Evolutionary conservation across 257 asterid species (phyloP), one percentile per base, ranked within the genome.

Genomic region (Perilla frutescens): DNA sequence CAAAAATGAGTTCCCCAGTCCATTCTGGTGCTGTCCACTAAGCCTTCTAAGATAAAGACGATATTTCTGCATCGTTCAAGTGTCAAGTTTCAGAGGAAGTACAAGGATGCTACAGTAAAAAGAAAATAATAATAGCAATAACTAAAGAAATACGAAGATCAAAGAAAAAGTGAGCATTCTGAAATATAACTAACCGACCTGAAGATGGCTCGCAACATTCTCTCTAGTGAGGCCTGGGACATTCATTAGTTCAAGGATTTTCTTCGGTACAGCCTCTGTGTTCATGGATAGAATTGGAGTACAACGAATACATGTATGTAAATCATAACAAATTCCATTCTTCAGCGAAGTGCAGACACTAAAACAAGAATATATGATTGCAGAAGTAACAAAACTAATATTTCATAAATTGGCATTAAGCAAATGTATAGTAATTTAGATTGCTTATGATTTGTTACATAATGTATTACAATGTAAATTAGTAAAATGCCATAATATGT

Each of bases 121-220:
- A 44, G 49, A n/a, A 55, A 31, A 34, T 39, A 7, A 20, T 0
- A 20, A 20, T 20, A 20, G 26, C 26, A 20, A 20, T 20, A 20
- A 20, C 26, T 20, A 20, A 55, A 40, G 0, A 10, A 7, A 14
- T 43, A 56, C 3, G 1, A 5, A 74, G 7, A 13, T 34, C 12
- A 9, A 61, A 36, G 29, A 43, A 6, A n/a, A 59, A 6, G 34
- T 10, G 37, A 11, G 26, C 15, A 13, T 62, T 69, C 43, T 1
- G 48, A 43, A 49, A 20, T 2, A 62, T 44, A 58, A 34, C 3
- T 8, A 50, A 65, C 77, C 13, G 68, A 91, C 98, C 90, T 92
- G 96, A 77, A 92, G 96, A 73, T 92, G 96, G 82, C 96, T 90
- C 0, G 97, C 96, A 13, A 92, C 96, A 53, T 92, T 92, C 81